These are phyloP conservation scores for Camelina neglecta DNA, from an alignment of 345 rosid genomes.

Conservation along the genomic window DNA sequence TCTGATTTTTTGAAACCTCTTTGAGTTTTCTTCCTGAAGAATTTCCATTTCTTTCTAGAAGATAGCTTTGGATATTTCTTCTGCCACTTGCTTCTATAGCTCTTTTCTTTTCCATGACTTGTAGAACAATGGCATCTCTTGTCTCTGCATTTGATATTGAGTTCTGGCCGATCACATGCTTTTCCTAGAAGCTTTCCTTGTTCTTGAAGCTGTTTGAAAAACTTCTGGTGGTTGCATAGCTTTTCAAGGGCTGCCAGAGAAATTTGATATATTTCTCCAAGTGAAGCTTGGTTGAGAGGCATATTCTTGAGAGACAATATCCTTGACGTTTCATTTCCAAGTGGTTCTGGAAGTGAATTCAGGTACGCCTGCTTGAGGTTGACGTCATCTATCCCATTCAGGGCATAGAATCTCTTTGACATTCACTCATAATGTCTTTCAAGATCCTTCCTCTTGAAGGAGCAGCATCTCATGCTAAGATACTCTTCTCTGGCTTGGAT, in stretches of 20 bases:
- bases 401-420: no score
- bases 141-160: neutral
- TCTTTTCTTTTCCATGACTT: neutral
- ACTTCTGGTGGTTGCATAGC: neutral
- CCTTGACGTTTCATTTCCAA: neutral
- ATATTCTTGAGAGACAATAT: neutral
- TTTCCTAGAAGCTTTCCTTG: neutral
- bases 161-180: neutral
- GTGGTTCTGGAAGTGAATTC: neutral
- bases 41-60: neutral
- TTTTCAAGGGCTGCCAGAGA: neutral
- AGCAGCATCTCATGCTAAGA: neutral
- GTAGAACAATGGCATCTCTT: neutral
- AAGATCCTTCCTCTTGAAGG: no score
- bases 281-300: neutral
- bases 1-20: neutral
- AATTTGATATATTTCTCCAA: neutral
- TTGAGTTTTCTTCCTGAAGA: neutral
- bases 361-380: no score
- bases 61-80: neutral
- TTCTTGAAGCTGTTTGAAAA: neutral
- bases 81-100: neutral
- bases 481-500: slow-evolving; percentile 5
- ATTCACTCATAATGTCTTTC: no score
- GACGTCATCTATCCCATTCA: no score